Conservation (phyloP, 73 alveolate species). For the Stentor roeselii region DNA sequence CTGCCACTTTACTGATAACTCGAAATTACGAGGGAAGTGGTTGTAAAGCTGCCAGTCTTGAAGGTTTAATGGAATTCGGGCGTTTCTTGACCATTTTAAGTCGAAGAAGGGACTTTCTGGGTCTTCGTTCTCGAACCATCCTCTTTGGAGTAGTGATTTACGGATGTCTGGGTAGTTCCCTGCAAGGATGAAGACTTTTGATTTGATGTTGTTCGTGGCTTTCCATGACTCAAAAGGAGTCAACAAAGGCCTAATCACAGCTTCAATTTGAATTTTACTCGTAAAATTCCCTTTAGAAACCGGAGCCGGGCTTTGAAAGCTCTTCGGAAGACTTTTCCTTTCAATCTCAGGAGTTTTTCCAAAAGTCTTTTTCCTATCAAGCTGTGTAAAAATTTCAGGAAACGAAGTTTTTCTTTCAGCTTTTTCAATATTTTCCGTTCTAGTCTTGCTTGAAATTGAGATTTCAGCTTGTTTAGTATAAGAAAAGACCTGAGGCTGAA, state of each 20-base stretch:
- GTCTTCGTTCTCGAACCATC: constrained; percentile 33
- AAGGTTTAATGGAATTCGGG: neutral
- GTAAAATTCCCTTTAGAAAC: neutral
- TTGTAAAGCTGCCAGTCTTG: constrained; percentile 53
- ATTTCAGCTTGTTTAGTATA: too few relatives aligned
- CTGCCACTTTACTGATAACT: constrained; percentile 70
- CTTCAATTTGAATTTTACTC: neutral
- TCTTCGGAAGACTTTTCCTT: neutral
- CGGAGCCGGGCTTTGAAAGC: neutral
- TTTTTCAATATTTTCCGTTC: too few relatives aligned
- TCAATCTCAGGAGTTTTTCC: neutral
- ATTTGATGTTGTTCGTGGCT: neutral
- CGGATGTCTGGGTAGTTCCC: constrained; percentile 14
- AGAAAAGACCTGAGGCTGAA: too few relatives aligned
- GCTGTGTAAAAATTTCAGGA: too few relatives aligned
- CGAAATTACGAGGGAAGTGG: constrained; percentile 66
- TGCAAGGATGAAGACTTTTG: constrained; percentile 2
- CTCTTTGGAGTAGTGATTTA: constrained; percentile 18
- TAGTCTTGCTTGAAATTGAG: too few relatives aligned
- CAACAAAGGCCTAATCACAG: neutral
- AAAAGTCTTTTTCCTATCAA: neutral
- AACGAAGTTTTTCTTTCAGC: too few relatives aligned
- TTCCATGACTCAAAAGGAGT: neutral
- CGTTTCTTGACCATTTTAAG: constrained; percentile 22
- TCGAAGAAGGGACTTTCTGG: constrained; percentile 20